phyloP scores from a whole-genome alignment of 768 basidiomycete genomes.

The Rhizopogon roseolus region DNA sequence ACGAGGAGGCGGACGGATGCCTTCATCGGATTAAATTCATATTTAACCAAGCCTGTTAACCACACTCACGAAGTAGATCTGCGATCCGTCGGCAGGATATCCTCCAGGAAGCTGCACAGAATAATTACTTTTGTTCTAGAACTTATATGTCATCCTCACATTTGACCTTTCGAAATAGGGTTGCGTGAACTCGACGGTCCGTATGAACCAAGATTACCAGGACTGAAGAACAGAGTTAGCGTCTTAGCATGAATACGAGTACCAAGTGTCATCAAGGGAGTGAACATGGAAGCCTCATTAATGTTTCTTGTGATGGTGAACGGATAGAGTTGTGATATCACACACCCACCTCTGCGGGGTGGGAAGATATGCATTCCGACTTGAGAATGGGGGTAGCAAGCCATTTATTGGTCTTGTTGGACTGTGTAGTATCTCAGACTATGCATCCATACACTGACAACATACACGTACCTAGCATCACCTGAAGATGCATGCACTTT shows the following conservation, averaged over 20 bases:
- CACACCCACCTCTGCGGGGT: conserved; percentile 25
- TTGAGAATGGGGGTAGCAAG: conserved; percentile 8
- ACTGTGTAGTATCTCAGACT: neutral
- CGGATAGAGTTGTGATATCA: neutral
- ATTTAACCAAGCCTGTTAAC: neutral
- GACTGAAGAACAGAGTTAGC: conserved; percentile 22
- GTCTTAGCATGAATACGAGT: neutral
- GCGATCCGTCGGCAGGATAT: conserved; percentile 20
- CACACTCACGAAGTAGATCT: conserved; percentile 15
- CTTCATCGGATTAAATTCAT: conserved; percentile 5
- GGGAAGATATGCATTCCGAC: conserved; percentile 18
- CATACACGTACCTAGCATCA: neutral
- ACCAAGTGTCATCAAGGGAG: neutral
- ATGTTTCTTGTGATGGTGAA: neutral
- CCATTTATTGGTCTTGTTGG: conserved; percentile 1
- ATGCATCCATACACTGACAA: neutral
- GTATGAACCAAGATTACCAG: conserved; percentile 28
- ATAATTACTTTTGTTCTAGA: neutral
- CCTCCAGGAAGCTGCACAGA: neutral
- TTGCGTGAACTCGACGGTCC: conserved; percentile 14
- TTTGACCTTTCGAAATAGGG: conserved; percentile 7
- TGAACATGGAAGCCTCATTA: neutral
- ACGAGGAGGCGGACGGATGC: conserved; percentile 11
- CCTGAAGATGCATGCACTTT: neutral
- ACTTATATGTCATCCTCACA: conserved; percentile 11